Percentiles rank a stretch among this genome's conserved stretches.
Conservation (phyloP, 139 green algal species). For the Zygnema circumcarinatum region DNA sequence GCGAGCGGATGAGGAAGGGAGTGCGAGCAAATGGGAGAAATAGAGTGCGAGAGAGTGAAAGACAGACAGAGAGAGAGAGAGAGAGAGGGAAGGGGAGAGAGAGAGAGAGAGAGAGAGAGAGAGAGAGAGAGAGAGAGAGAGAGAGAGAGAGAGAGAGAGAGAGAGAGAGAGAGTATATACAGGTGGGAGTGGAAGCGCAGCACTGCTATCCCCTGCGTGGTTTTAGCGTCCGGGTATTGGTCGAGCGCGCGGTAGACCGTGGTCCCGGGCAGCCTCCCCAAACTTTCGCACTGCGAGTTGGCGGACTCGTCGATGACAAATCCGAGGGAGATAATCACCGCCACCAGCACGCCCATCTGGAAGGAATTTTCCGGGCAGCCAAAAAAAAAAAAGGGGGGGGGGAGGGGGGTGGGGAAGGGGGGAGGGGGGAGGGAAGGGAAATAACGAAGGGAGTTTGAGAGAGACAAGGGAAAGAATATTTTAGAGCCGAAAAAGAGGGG, state of each 20-base stretch:
- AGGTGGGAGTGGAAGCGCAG: conserved; percentile 75
- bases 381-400: neutral
- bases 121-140: neutral
- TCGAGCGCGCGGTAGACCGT: conserved; percentile 75
- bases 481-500: conserved; percentile 57
- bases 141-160: conserved; percentile 15
- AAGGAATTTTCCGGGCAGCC: conserved; percentile 57
- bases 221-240: conserved; percentile 77
- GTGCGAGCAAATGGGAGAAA: neutral
- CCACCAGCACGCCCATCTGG: conserved; percentile 77
- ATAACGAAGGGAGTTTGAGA: neutral
- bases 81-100: neutral
- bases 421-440: neutral
- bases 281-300: conserved; percentile 80
- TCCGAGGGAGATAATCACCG: conserved; percentile 68
- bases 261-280: conserved; percentile 76
- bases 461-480: neutral
- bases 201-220: conserved; percentile 68
- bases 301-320: conserved; percentile 69
- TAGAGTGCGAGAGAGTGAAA: too few relatives aligned
- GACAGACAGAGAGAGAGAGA: too few relatives aligned
- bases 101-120: too few relatives aligned
- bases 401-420: neutral
- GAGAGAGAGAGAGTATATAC: conserved; percentile 58
- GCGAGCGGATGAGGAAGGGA: too few relatives aligned